Evolutionary conservation across 345 rosid species (phyloP), one percentile per base, ranked within the genome.

Genomic region (Mangifera indica): DNA sequence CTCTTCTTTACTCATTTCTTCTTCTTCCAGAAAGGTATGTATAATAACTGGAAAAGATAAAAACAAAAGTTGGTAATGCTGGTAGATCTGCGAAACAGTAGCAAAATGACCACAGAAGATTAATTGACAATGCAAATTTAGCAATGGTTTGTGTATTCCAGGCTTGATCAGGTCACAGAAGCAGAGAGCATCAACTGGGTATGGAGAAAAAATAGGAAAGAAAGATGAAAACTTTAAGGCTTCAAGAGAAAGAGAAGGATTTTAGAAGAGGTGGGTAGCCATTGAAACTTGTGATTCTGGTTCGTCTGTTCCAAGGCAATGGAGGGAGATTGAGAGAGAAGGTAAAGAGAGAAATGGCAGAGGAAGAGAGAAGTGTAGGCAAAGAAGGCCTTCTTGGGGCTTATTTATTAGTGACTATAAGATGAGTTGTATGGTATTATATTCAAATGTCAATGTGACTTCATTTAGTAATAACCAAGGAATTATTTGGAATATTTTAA

Each of bases 1-100:
- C 94, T 93, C 98, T 77, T 93, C 98, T 85, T 91, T 93, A 87
- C 97, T 93, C 98, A 91, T 93, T 66, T 80, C 77, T 29, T n/a
- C 10, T 40, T 45, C 21, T 53, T 75, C 42, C 22, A 80, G 78
- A 68, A 63, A 69, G 73, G 71, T 61, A 29, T 63, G 20, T 29
- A 62, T 60, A 72, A 71, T 1, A 45, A 67, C 56, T 71, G 58
- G 49, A 67, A 61, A 52, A 55, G 32, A 29, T 29, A 54, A 42
- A 63, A 69, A 22, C 12, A 53, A 3, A 60, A 62, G 48, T n/a
- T 49, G 53, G 46, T 37, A 17, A 44, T 24, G 74, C 51, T 34
- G 62, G 72, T 71, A 78, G 90, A 89, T 89, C 93, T 86, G 85
- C 78, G 59, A 73, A 77, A 81, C 60, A 77, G 70, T 67, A 55